phyloP scores from a whole-genome alignment of 1,139 yeast species.

The Kodamaea suecica region DNA sequence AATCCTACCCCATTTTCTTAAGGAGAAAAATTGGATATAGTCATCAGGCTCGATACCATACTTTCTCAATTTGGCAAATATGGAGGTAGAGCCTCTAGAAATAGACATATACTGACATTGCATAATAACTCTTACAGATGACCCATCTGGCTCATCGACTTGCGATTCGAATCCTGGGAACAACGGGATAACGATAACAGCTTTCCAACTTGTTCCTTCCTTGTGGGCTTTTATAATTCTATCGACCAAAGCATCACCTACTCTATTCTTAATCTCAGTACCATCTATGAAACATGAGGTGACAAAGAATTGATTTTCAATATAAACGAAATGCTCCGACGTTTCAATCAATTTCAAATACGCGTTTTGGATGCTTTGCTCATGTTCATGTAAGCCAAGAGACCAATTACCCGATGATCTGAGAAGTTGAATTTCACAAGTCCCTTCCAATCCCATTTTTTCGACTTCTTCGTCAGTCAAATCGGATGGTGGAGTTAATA shows the following conservation, averaged over 20 bases:
- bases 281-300: conserved; percentile 88
- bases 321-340: conserved; percentile 88
- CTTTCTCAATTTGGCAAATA: conserved; percentile 74
- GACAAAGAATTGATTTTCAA: conserved; percentile 91
- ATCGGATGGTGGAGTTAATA: conserved; percentile 90
- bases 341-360: conserved; percentile 87
- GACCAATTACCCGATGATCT: conserved; percentile 95
- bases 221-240: conserved; percentile 85
- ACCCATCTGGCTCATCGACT: conserved; percentile 91
- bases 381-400: conserved; percentile 77
- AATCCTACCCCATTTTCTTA: conserved; percentile 93
- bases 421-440: conserved; percentile 87
- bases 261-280: conserved; percentile 76
- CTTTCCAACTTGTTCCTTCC: conserved; percentile 80
- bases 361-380: conserved; percentile 89
- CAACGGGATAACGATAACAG: conserved; percentile 84
- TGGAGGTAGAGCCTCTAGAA: conserved; percentile 86
- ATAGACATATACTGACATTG: conserved; percentile 94
- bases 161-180: conserved; percentile 98
- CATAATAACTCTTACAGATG: conserved; percentile 92
- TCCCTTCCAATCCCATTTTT: conserved; percentile 65
- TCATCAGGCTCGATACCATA: conserved; percentile 87
- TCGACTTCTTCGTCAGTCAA: conserved; percentile 69
- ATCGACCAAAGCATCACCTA: conserved; percentile 96
- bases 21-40: conserved; percentile 85